Base-by-base conservation (phyloP, 208 protist species). In the Herpetomonas muscarum region DNA sequence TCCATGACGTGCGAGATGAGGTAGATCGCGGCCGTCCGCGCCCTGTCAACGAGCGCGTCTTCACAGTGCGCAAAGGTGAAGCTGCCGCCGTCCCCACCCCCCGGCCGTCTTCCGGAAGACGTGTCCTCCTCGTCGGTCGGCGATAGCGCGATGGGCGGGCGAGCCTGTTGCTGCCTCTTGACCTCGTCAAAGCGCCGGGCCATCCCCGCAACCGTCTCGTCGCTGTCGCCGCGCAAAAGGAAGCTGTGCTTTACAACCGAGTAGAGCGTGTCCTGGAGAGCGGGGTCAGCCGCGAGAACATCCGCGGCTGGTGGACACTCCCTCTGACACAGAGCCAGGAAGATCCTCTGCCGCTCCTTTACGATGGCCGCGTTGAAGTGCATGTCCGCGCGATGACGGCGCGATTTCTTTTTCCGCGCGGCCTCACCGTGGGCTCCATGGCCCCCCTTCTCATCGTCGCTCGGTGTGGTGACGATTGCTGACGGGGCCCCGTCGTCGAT, bases 191-290 rank as follows among this genome's bases (percentile, higher is more conserved):
- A 90, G 12, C 79, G 72, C 10, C 70, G 67, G 9, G 56, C 74
- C 41, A 86, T 83, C 25, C 78, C 79, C 17, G 45, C 50, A 36
- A 90, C 74, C 9, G 79, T 70, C 32, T 93, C 87, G 12, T 78
- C 74, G 15, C 77, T 73, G 64, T 83, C 72, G 55, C 90, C 81
- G 3, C 69, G 76, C 53, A 93, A 58, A 29, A 93, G 61, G 30
- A 83, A 81, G 24, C 71, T 76, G 51, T 87, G 78, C 25, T 66
- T 66, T 12, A 87, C 58, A 17, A 93, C 75, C n/a, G 71, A 69
- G 31, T 69, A 54, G n/a, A 93, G 64, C 51, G 53, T 37, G 3
- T 45, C 10, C 48, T 53, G 49, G 50, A 79, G 60, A 0, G 1
- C 51, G 0, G 71, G 42, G 30, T 59, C 26, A 9, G 37, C 59